Conservation (phyloP, 2,329 filamentous ascomycete genomes). For the Drechslera avenae region DNA sequence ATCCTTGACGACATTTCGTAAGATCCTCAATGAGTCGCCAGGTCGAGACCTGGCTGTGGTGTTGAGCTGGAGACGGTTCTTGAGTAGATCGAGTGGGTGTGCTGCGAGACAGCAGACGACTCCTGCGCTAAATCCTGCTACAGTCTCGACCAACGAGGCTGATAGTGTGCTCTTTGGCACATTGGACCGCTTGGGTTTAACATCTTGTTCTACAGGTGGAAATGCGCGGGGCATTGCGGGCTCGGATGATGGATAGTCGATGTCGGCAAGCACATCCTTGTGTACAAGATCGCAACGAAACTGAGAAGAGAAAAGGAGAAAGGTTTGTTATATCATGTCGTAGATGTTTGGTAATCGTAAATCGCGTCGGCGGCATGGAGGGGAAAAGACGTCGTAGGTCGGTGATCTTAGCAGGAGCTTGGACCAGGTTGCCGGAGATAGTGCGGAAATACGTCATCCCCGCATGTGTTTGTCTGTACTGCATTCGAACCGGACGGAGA, state of each 20-base stretch:
- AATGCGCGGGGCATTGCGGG: conserved; percentile 56
- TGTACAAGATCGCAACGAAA: not conserved
- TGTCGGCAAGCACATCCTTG: conserved; percentile 30
- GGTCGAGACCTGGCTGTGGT: conserved; percentile 50
- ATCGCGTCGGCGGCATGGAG: conserved; percentile 1
- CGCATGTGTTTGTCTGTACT: not conserved
- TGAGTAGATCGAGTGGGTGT: conserved; percentile 93
- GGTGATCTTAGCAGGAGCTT: conserved; percentile 17
- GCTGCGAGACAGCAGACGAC: conserved; percentile 83
- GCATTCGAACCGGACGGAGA: no score
- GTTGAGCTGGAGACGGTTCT: conserved; percentile 83
- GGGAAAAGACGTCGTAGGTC: conserved; percentile 9
- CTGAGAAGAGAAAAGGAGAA: not conserved
- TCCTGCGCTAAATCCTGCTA: conserved; percentile 89
- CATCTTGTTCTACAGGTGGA: conserved; percentile 51
- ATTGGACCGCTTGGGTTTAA: conserved; percentile 45
- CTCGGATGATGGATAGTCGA: conserved; percentile 9
- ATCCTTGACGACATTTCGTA: conserved; percentile 57
- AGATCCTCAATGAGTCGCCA: conserved; percentile 60
- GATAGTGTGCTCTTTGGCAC: conserved; percentile 45
- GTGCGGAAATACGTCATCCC: conserved; percentile 5
- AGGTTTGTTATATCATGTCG: conserved; percentile 10
- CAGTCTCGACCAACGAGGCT: conserved; percentile 80
- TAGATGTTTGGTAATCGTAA: not conserved
- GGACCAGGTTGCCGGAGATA: conserved; percentile 13